Evolutionary conservation across 495 filamentous ascomycete genomes (phyloP), one percentile per base, ranked within the genome.

Genomic region (Astrothelium subdiscretum): DNA sequence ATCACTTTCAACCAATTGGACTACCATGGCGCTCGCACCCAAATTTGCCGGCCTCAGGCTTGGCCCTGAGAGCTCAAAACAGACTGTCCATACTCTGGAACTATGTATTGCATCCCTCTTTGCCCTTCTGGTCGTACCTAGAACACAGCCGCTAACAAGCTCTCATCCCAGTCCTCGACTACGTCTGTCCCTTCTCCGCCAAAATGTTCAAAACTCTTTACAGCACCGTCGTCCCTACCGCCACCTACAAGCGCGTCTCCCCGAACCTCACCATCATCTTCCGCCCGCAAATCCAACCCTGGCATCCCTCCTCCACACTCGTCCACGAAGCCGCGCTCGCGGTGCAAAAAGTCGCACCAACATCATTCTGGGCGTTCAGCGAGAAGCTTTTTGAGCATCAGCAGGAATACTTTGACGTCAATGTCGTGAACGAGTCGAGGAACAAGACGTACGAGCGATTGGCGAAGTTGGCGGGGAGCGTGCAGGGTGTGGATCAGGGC

Each of bases 251-350:
- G 43, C 65, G 63, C 65, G 86, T 86, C 68, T 69, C 79, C n/a
- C 54, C 67, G 26, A 80, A 77, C 61, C 74, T 92, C 2, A 83
- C 86, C 63, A 76, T 92, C 59, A 81, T 97, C 59, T 86, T 96
- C 77, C 87, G 91, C 26, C 90, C 92, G 67, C 92, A 96, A 69
- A 84, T 96, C 66, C 92, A 97, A 72, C 92, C 92, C 15, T 97
- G 92, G 92, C 91, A 97, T 73, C 92, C 92, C 13, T 89, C 87
- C 52, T 90, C 86, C 24, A 96, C 91, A 0, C 83, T 96, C 18
- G 80, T 81, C 27, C 92, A 97, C 74, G 92, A 97, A 79, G 90
- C 92, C 42, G 92, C 78, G 8, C 79, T 87, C 11, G 92, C 91
- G 10, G 87, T 96, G 6, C 77, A 89, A 48, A 80, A 77, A 27